A percentile compares a stretch with the other conserved stretches of the same genome.
Evolutionary conservation across 2,329 filamentous ascomycete genomes (phyloP).

Genomic region (Orbilia blumenaviensis): DNA sequence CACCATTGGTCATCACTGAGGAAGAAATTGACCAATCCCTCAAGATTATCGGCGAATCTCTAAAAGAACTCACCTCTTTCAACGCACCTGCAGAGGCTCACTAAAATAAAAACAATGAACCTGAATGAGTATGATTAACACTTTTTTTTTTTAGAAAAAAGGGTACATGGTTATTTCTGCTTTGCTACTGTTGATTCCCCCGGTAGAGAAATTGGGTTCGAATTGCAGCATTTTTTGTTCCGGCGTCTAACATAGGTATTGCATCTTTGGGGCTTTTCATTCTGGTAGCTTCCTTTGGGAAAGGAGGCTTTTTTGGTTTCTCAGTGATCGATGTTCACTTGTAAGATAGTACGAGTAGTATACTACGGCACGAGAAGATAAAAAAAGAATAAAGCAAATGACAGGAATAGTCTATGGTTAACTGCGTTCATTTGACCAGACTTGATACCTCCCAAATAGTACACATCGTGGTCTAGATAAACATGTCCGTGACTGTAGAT

Average conservation of each 20-base stretch:
- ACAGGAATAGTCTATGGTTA: too few relatives aligned
- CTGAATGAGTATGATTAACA: background rate
- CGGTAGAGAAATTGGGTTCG: background rate
- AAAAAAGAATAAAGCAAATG: background rate
- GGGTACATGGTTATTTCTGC: background rate
- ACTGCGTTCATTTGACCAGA: too few relatives aligned
- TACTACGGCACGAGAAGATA: slow-evolving; percentile 7
- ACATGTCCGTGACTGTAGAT: background rate
- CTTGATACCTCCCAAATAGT: too few relatives aligned
- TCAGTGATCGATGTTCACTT: background rate
- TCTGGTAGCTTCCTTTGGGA: background rate
- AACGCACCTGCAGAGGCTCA: slow-evolving; percentile 15
- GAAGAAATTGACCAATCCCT: slow-evolving; percentile 81
- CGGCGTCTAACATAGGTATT: slow-evolving; percentile 12
- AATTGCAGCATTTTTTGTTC: slow-evolving; percentile 10
- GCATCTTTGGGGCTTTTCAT: slow-evolving; percentile 2
- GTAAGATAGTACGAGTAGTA: slow-evolving; percentile 19
- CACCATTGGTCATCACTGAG: slow-evolving; percentile 92
- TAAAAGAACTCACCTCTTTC: slow-evolving; percentile 71
- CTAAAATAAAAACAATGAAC: background rate
- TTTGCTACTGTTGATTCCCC: background rate
- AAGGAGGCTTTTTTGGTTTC: background rate
- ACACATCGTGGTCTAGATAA: too few relatives aligned
- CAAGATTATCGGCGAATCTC: slow-evolving; percentile 79
- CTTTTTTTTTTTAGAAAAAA: background rate